Conservation (phyloP, 768 basidiomycete species). For the Sporobolomyces roseus region DNA sequence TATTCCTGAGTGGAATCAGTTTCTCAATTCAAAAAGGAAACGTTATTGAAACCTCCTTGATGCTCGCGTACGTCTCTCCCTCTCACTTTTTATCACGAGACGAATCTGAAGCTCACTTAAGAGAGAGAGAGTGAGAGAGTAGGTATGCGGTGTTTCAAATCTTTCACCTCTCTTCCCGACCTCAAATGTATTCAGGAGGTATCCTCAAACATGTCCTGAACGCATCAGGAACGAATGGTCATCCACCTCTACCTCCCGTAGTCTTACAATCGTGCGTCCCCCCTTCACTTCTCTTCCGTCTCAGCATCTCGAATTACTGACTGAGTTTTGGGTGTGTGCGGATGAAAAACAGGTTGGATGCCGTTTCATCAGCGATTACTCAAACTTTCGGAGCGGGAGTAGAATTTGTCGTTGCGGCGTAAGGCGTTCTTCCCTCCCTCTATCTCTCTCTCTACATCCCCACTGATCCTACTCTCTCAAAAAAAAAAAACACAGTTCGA, state of each 20-base stretch:
- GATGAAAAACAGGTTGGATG: conserved; percentile 8
- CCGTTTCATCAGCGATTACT: conserved; percentile 34
- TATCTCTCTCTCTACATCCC: neutral
- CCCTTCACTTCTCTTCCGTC: too few species aligned
- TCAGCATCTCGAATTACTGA: neutral
- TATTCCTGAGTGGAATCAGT: conserved; percentile 44
- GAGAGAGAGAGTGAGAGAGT: too few species aligned
- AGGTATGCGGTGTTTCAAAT: conserved; percentile 45
- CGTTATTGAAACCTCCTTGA: conserved; percentile 44
- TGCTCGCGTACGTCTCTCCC: conserved; percentile 35
- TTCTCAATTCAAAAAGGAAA: conserved; percentile 43
- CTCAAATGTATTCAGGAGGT: conserved; percentile 40
- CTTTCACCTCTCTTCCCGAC: conserved; percentile 42
- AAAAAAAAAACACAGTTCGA: too few species aligned
- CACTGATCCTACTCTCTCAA: too few species aligned
- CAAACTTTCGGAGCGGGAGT: conserved; percentile 45
- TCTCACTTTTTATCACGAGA: too few species aligned
- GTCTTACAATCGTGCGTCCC: conserved; percentile 31
- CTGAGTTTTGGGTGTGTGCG: neutral
- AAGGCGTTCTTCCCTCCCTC: neutral
- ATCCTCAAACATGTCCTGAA: conserved; percentile 37
- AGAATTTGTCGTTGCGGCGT: conserved; percentile 44
- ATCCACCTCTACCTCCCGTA: conserved; percentile 40
- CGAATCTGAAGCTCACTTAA: too few species aligned
- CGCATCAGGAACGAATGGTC: conserved; percentile 31